Evolutionary conservation across 2,329 filamentous ascomycete species (phyloP).

Genomic region (Botrytis porri): DNA sequence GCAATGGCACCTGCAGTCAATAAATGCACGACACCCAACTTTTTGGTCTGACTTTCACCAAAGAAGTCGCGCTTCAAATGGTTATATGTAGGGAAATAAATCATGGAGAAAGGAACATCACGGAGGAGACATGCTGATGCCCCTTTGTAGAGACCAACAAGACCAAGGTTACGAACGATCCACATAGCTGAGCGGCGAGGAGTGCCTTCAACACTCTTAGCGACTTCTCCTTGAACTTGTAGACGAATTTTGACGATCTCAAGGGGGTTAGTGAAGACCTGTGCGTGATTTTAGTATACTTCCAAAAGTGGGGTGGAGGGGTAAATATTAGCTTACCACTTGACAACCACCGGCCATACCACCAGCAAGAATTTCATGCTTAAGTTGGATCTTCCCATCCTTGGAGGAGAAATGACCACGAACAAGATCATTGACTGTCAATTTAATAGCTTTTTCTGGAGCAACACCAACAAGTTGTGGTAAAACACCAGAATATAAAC

Average conservation of each 20-base stretch:
- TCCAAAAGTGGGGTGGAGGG: not conserved
- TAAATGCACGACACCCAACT: conserved; percentile 85
- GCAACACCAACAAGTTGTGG: conserved; percentile 96
- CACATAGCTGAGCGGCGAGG: conserved; percentile 92
- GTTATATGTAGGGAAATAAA: conserved; percentile 97
- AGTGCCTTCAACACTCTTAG: conserved; percentile 77
- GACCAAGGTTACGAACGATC: conserved; percentile 93
- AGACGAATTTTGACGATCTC: conserved; percentile 99
- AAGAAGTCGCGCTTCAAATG: conserved; percentile 94
- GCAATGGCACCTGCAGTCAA: conserved; percentile 92
- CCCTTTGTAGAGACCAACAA: conserved; percentile 94
- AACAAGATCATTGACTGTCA: conserved; percentile 95
- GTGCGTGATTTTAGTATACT: conserved; percentile 20
- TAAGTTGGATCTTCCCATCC: conserved; percentile 67
- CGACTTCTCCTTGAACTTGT: conserved; percentile 93
- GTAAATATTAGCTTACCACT: conserved; percentile 65
- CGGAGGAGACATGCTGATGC: conserved; percentile 90
- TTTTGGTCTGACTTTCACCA: conserved; percentile 82
- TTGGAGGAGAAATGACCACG: conserved; percentile 71
- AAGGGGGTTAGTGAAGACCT: conserved; percentile 96
- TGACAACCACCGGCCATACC: conserved; percentile 89
- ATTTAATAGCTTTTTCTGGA: conserved; percentile 99
- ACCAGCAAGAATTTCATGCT: conserved; percentile 80
- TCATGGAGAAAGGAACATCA: conserved; percentile 96
- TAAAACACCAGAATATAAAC: conserved; percentile 90